phyloP scores from a whole-genome alignment of 2,329 filamentous ascomycete species.

The Calonectria ilicicola region DNA sequence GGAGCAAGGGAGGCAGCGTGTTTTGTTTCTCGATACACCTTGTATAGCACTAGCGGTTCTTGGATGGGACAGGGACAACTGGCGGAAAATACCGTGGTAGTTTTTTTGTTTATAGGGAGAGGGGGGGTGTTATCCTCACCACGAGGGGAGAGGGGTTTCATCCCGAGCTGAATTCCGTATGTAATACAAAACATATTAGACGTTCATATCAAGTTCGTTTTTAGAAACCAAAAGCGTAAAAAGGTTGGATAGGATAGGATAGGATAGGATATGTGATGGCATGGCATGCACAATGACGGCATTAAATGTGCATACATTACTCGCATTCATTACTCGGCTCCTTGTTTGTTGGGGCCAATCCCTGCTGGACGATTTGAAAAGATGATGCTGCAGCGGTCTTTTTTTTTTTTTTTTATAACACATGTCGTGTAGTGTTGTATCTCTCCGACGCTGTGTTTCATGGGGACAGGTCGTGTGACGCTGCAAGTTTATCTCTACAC shows the following conservation, averaged over 20 bases:
- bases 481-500: constrained; percentile 5
- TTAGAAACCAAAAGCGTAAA: too few species aligned
- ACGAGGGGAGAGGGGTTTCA: not conserved
- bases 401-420: not conserved
- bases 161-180: constrained; percentile 12
- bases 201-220: not conserved
- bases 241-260: too few species aligned
- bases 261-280: too few species aligned
- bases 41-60: constrained; percentile 18
- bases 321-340: not conserved
- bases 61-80: constrained; percentile 7
- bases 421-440: not conserved
- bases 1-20: not conserved
- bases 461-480: not conserved
- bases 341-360: not conserved
- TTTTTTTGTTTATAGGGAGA: not conserved
- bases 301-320: not conserved
- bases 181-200: constrained; percentile 19
- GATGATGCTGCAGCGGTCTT: too few species aligned
- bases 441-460: constrained; percentile 1
- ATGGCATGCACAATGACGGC: not conserved
- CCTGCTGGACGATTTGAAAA: not conserved
- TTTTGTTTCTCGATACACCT: constrained; percentile 5
- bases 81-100: constrained; percentile 4
- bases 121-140: not conserved